Evolutionary conservation across 2,329 filamentous ascomycete genomes (phyloP), one percentile per base, ranked within the genome.

Genomic region (Microthyrium microscopicum): DNA sequence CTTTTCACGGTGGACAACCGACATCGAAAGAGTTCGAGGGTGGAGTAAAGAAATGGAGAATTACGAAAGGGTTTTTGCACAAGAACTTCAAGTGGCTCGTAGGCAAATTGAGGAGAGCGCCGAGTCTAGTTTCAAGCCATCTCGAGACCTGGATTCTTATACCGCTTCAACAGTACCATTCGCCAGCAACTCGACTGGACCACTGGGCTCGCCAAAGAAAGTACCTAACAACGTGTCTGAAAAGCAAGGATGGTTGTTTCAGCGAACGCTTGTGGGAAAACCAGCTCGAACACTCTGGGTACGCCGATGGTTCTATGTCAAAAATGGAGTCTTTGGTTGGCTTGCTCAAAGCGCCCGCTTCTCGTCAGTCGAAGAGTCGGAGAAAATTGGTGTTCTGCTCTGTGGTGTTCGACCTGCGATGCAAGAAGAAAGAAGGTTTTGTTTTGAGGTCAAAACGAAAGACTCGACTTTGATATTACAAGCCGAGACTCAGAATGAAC

Each of bases 361-460:
- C 28, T 75, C 74, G 28, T 87, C 84, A 21, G 89, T 98, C 16
- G 73, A 95, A 44, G 87, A 95, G 52, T 92, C 84, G 29, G 89
- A 98, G 47, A 84, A 92, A 57, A 92, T 93, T 39, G 89, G 89
- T 26, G 85, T 98, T 3, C 59, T 98, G 33, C 71, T 98, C 25
- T 98, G 89, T 58, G 92, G 82, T 47, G 79, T 89, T 31, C 82
- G 87, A 46, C 84, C 85, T 13, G 84, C 85, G 1, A 78, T 91
- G 33, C 76, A 82, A 43, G 89, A 98, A 55, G 89, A 98, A 48
- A 73, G 89, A 25, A 72, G 89, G 12, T 98, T 95, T 55, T 95
- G 89, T 52, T 94, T 98, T 47, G 89, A 98, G 55, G 79, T 98
- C 47, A 98, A 95, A 62, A 98, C 89, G 3, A 98, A 94, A 55